A percentile compares a stretch with the other conserved stretches of the same genome.
Evolutionary conservation across 148 eudicot species (phyloP).

Genomic region (Chenopodium quinoa): DNA sequence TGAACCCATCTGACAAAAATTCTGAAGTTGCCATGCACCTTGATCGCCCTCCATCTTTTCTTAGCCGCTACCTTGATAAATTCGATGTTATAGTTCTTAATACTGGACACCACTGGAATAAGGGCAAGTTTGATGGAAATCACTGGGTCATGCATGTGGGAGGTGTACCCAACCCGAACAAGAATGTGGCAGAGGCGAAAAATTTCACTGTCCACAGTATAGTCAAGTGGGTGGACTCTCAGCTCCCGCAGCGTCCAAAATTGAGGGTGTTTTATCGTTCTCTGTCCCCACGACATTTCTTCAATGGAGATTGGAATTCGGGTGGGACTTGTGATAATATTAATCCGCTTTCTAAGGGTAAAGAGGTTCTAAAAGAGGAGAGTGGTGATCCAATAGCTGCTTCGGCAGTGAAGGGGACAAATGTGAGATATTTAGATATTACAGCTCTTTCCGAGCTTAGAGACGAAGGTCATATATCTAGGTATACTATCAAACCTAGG

Average conservation of each 20-base stretch:
- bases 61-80: slow-evolving; percentile 40
- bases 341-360: slow-evolving; percentile 52
- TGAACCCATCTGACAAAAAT: slow-evolving; percentile 31
- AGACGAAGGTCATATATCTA: slow-evolving; percentile 74
- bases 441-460: slow-evolving; percentile 67
- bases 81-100: slow-evolving; percentile 65
- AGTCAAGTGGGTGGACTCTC: slow-evolving; percentile 59
- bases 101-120: slow-evolving; percentile 87
- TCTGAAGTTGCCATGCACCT: slow-evolving; percentile 73
- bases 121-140: slow-evolving; percentile 60
- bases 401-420: slow-evolving; percentile 55
- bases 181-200: slow-evolving; percentile 50
- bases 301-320: slow-evolving; percentile 81
- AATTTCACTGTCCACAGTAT: slow-evolving; percentile 52
- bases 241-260: slow-evolving; percentile 54
- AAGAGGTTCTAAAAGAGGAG: slow-evolving; percentile 45
- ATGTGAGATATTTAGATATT: slow-evolving; percentile 55
- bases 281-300: slow-evolving; percentile 76
- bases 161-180: slow-evolving; percentile 49
- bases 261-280: slow-evolving; percentile 63
- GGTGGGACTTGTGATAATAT: slow-evolving; percentile 81
- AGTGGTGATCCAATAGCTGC: slow-evolving; percentile 46
- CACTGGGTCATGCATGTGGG: slow-evolving; percentile 60
- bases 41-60: slow-evolving; percentile 68
- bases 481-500: slow-evolving; percentile 48